These are phyloP conservation scores for Diaporthe helianthi DNA, from an alignment of 2,329 filamentous ascomycete genomes.

Conservation along the genomic window DNA sequence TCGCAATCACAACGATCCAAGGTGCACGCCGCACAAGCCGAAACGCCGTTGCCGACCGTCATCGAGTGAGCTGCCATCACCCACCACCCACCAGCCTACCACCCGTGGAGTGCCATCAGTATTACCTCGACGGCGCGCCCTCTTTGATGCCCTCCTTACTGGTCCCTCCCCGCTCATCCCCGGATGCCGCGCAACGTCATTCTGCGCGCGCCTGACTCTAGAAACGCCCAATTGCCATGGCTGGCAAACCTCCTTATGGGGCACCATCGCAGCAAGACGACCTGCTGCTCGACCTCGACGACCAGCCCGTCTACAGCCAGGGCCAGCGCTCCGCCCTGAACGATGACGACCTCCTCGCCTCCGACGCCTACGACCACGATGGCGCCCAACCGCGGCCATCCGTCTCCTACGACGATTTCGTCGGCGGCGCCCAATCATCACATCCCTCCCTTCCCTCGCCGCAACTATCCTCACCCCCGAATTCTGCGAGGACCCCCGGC, in stretches of 20 bases:
- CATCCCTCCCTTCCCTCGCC: constrained; percentile 47
- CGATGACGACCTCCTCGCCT: constrained; percentile 80
- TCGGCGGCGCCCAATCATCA: constrained; percentile 65
- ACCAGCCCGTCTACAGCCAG: constrained; percentile 74
- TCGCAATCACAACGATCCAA: not conserved
- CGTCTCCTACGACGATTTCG: constrained; percentile 93
- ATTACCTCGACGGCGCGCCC: constrained; percentile 8
- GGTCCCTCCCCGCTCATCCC: constrained; percentile 16
- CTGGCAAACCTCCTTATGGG: constrained; percentile 63
- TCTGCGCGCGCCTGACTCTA: constrained; percentile 27
- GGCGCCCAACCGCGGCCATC: constrained; percentile 76
- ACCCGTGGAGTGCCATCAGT: not conserved
- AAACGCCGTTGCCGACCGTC: not conserved
- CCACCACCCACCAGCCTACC: not conserved
- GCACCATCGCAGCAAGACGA: constrained; percentile 60
- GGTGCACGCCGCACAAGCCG: not conserved
- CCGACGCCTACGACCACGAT: constrained; percentile 75
- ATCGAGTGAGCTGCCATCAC: not conserved
- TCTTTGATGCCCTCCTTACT: constrained; percentile 21
- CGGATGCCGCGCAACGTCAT: constrained; percentile 35
- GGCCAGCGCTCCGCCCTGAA: constrained; percentile 80
- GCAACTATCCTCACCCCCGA: constrained; percentile 46
- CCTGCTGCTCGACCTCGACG: constrained; percentile 77
- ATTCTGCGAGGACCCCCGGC: constrained; percentile 41
- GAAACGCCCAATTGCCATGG: constrained; percentile 51